These are phyloP conservation scores for Pseudopediastrum boryanum DNA, from an alignment of 139 green algal genomes.

Conservation along the genomic window DNA sequence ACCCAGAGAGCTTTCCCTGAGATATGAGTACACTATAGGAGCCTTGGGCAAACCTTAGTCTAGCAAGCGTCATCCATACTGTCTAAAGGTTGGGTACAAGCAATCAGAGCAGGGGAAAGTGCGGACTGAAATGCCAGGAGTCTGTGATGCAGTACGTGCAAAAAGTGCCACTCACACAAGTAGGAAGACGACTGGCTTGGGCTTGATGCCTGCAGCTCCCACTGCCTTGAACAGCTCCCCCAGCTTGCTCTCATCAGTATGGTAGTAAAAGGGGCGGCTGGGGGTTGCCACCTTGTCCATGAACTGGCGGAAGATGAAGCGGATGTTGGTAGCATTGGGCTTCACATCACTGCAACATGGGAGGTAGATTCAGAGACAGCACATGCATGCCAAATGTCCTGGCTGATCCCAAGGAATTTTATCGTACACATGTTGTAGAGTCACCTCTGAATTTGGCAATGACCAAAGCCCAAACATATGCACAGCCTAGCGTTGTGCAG, in stretches of 20 bases:
- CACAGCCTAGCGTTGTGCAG: background rate
- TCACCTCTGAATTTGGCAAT: too few species aligned
- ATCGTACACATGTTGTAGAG: too few species aligned
- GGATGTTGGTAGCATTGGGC: slow-evolving; percentile 16
- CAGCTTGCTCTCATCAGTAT: slow-evolving; percentile 27
- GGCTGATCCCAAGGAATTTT: too few species aligned
- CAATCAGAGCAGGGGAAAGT: background rate
- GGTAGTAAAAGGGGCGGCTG: slow-evolving; percentile 36
- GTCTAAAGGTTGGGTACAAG: background rate
- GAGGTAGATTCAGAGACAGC: background rate
- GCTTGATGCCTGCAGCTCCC: slow-evolving; percentile 1
- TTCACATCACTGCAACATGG: slow-evolving; percentile 12
- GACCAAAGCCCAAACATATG: too few species aligned
- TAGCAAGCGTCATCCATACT: too few species aligned
- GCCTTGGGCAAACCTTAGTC: too few species aligned
- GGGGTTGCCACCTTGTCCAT: slow-evolving; percentile 14
- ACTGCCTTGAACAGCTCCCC: slow-evolving; percentile 1
- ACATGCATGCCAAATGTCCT: too few species aligned
- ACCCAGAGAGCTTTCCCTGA: too few species aligned
- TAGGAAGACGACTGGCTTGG: slow-evolving; percentile 17
- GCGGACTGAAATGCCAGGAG: too few species aligned
- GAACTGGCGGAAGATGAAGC: slow-evolving; percentile 15
- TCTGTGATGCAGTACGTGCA: background rate
- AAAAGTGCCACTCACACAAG: background rate
- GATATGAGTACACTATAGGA: too few species aligned